Conservation (phyloP, 805 yeast species). For the Dipodascopsis uninucleata region DNA sequence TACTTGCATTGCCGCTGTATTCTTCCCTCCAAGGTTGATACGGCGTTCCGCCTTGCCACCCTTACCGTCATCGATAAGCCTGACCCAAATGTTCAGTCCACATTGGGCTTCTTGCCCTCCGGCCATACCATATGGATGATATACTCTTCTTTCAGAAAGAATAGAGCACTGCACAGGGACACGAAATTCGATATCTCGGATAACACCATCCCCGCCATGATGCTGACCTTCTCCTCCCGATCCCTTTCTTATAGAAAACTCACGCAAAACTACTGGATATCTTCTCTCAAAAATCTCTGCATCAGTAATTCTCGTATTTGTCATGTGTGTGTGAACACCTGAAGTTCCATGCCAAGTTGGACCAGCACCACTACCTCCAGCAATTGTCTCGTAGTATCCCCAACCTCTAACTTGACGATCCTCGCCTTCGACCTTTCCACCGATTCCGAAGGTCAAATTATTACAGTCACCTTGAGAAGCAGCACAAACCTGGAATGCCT, state of each 20-base stretch:
- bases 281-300: conserved; percentile 84
- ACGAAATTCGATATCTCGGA: conserved; percentile 78
- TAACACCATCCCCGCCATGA: conserved; percentile 81
- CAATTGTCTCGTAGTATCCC: conserved; percentile 54
- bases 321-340: conserved; percentile 93
- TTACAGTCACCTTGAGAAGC: conserved; percentile 96
- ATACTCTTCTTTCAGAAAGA: conserved; percentile 77
- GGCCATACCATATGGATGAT: conserved; percentile 78
- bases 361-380: conserved; percentile 95
- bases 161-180: conserved; percentile 72
- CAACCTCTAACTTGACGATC: conserved; percentile 28
- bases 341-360: conserved; percentile 79
- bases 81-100: conserved; percentile 56
- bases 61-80: conserved; percentile 35
- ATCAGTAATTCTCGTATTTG: conserved; percentile 90
- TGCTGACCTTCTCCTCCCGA: conserved; percentile 79
- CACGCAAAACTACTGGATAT: conserved; percentile 74
- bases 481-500: conserved; percentile 85
- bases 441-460: conserved; percentile 86
- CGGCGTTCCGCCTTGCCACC: conserved; percentile 30
- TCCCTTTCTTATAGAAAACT: conserved; percentile 62
- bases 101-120: conserved; percentile 78
- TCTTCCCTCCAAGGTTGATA: conserved; percentile 62
- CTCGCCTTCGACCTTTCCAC: conserved; percentile 52
- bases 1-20: conserved; percentile 50